phyloP scores from a whole-genome alignment of 1,139 yeast genomes.

The Yamadazyma conglobata region DNA sequence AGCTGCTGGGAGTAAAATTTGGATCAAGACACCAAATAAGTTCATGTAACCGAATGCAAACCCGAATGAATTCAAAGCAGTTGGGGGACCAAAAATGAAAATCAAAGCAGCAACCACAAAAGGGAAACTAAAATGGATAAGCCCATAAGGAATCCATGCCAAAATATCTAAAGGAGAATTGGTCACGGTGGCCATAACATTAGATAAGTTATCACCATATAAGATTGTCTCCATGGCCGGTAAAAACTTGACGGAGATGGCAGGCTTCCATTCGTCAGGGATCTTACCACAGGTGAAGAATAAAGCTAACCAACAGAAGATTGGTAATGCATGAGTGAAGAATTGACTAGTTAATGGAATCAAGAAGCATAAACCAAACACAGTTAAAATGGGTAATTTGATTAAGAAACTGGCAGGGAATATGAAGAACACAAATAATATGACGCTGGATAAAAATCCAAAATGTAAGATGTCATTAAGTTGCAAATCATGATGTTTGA shows the following conservation, averaged over 20 bases:
- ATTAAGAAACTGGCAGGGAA: constrained; percentile 49
- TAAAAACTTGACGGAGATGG: constrained; percentile 82
- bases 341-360: constrained; percentile 83
- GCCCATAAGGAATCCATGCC: constrained; percentile 96
- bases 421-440: constrained; percentile 50
- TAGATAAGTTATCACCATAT: constrained; percentile 90
- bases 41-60: constrained; percentile 98
- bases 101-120: constrained; percentile 78
- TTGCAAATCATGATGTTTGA: constrained; percentile 50
- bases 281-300: constrained; percentile 79
- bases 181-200: constrained; percentile 75
- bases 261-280: constrained; percentile 77
- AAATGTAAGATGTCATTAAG: constrained; percentile 49
- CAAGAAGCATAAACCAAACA: constrained; percentile 43
- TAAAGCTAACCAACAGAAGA: constrained; percentile 82
- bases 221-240: constrained; percentile 94
- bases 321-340: constrained; percentile 80
- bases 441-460: constrained; percentile 44
- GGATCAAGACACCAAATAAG: constrained; percentile 75
- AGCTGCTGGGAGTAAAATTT: constrained; percentile 87
- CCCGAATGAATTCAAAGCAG: constrained; percentile 79
- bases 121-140: constrained; percentile 86
- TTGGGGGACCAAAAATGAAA: constrained; percentile 91
- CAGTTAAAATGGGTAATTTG: constrained; percentile 40
- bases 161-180: constrained; percentile 67